Evolutionary conservation across 2,329 filamentous ascomycete genomes (phyloP).

Genomic region (Apiospora pterosperma): DNA sequence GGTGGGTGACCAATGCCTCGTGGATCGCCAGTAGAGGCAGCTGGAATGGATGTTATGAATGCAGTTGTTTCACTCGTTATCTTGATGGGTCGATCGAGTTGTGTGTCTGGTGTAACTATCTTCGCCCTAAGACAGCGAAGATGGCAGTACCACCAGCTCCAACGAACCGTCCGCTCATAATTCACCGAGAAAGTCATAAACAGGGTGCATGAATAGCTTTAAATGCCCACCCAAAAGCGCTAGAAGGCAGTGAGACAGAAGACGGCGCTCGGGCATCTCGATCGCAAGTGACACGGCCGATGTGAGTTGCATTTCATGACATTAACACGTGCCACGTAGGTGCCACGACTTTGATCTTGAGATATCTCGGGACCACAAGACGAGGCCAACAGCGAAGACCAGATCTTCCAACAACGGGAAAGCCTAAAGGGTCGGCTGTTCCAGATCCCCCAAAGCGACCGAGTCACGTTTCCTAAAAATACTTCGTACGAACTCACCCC

Average conservation of each 20-base stretch:
- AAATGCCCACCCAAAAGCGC: background rate
- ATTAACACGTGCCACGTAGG: background rate
- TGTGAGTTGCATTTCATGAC: background rate
- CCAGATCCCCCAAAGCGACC: background rate
- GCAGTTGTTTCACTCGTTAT: background rate
- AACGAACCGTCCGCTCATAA: too few species aligned
- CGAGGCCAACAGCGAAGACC: too few species aligned
- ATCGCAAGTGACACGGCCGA: background rate
- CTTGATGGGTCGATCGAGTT: background rate
- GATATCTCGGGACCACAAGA: background rate
- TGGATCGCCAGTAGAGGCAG: too few species aligned
- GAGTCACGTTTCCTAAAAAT: too few species aligned
- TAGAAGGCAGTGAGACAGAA: background rate
- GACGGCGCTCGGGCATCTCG: background rate
- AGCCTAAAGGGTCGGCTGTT: background rate
- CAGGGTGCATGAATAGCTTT: too few species aligned
- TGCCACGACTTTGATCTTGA: background rate
- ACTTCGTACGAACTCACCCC: too few species aligned
- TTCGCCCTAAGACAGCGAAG: too few species aligned
- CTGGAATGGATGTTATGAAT: background rate
- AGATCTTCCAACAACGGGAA: background rate
- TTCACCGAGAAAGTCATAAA: too few species aligned
- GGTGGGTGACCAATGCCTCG: too few species aligned
- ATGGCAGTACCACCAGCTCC: background rate
- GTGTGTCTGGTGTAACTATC: background rate